Conservation (phyloP, 139 green algal species). For the Pleodorina starrii region DNA sequence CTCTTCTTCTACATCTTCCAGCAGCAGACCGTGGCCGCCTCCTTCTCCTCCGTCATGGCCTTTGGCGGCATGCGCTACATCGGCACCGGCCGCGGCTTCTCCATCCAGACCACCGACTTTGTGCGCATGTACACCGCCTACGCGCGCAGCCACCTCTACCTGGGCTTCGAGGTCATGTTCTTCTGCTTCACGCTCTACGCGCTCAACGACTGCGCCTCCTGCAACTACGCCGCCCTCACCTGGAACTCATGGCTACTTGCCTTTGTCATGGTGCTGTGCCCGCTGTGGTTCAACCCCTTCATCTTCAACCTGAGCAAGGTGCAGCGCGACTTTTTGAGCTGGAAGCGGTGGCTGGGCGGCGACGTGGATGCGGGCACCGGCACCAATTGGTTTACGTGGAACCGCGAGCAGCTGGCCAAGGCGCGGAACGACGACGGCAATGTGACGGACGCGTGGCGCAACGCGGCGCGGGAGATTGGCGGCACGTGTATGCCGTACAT, state of each 20-base stretch:
- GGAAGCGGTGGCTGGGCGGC: constrained; percentile 46
- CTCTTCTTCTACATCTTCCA: constrained; percentile 85
- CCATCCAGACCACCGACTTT: constrained; percentile 45
- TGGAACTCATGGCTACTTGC: constrained; percentile 50
- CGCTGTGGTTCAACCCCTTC: constrained; percentile 56
- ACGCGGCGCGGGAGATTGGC: constrained; percentile 12
- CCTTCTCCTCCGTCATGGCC: constrained; percentile 32
- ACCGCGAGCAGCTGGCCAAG: constrained; percentile 37
- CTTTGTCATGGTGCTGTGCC: constrained; percentile 36
- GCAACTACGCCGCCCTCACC: constrained; percentile 44
- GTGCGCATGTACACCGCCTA: constrained; percentile 68
- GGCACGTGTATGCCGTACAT: constrained; percentile 24
- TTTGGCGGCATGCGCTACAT: constrained; percentile 48
- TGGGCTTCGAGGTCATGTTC: constrained; percentile 73
- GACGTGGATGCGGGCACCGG: constrained; percentile 26
- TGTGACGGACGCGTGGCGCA: constrained; percentile 45
- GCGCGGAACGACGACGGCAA: constrained; percentile 37
- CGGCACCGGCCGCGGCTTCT: constrained; percentile 44
- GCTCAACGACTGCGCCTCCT: constrained; percentile 8
- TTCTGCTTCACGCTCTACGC: constrained; percentile 34
- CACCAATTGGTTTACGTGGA: constrained; percentile 49
- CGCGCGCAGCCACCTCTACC: constrained; percentile 81
- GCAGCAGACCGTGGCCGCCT: constrained; percentile 67
- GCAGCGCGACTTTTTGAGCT: constrained; percentile 37
- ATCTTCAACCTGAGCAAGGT: constrained; percentile 51